Evolutionary conservation across 306 rosid species (phyloP).

Genomic region (Oemleria cerasiformis): DNA sequence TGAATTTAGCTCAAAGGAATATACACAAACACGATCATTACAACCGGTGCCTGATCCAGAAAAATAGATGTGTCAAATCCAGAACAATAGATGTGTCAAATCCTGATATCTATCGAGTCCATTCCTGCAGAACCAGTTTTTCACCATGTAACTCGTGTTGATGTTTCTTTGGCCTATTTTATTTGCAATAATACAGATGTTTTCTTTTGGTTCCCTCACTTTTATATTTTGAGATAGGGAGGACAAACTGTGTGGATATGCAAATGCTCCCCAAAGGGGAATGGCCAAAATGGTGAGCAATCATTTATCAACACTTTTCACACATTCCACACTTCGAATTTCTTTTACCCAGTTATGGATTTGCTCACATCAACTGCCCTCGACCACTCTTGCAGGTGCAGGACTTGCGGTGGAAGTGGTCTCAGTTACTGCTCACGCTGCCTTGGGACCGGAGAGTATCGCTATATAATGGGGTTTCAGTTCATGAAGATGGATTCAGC

Average conservation of each 20-base stretch:
- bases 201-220: neutral
- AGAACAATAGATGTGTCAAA: neutral
- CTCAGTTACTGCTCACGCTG: slow-evolving; percentile 80
- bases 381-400: slow-evolving; percentile 48
- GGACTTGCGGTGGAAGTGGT: slow-evolving; percentile 83
- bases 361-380: slow-evolving; percentile 5
- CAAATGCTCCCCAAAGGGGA: slow-evolving; percentile 88
- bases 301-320: neutral
- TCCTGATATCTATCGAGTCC: neutral
- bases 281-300: slow-evolving; percentile 79
- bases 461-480: slow-evolving; percentile 77
- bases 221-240: slow-evolving; percentile 36
- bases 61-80: neutral
- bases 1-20: neutral
- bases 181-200: neutral
- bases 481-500: slow-evolving; percentile 55
- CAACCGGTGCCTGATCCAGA: neutral
- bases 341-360: neutral
- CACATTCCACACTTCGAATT: neutral
- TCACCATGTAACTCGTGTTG: neutral
- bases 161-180: neutral
- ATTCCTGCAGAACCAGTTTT: neutral
- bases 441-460: slow-evolving; percentile 85
- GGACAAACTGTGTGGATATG: slow-evolving; percentile 61
- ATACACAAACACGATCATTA: too few relatives aligned